Conservation (phyloP, 2,329 filamentous ascomycete species). For the Beauveria australis region DNA sequence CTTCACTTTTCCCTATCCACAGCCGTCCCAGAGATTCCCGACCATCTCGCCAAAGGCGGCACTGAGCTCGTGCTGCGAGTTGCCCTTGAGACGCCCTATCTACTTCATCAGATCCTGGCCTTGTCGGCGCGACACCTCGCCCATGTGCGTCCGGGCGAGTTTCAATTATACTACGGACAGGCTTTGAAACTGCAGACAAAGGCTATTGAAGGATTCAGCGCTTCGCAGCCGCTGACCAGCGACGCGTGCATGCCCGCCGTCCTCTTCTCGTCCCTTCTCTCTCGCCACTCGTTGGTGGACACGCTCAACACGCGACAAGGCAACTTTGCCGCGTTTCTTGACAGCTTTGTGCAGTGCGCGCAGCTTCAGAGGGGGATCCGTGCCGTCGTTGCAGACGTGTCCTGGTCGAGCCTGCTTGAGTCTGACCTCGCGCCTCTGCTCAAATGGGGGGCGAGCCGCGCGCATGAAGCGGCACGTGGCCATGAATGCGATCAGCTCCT, state of each 20-base stretch:
- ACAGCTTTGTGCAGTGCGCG: constrained; percentile 1
- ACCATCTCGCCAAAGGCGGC: not conserved
- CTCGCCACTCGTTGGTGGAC: not conserved
- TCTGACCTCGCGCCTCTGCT: not conserved
- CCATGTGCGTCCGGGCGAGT: not conserved
- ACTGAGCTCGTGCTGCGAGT: not conserved
- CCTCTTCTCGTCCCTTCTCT: constrained; percentile 1
- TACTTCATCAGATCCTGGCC: constrained; percentile 4
- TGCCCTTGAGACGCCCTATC: not conserved
- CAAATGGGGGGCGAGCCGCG: not conserved
- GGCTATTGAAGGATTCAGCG: not conserved
- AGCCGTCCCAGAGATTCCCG: not conserved
- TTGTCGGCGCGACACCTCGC: constrained; percentile 1
- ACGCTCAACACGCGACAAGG: not conserved
- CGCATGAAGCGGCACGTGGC: not conserved
- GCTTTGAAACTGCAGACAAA: not conserved
- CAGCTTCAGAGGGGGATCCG: not conserved
- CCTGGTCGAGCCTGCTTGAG: not conserved
- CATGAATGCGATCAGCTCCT: not conserved
- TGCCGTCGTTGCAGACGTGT: not conserved
- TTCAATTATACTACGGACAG: not conserved
- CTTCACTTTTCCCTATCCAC: not conserved
- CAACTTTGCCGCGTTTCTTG: not conserved
- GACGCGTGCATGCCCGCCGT: not conserved
- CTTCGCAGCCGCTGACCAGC: not conserved